Evolutionary conservation across 2,329 filamentous ascomycete species (phyloP).

Genomic region (Colletotrichum coccodes): DNA sequence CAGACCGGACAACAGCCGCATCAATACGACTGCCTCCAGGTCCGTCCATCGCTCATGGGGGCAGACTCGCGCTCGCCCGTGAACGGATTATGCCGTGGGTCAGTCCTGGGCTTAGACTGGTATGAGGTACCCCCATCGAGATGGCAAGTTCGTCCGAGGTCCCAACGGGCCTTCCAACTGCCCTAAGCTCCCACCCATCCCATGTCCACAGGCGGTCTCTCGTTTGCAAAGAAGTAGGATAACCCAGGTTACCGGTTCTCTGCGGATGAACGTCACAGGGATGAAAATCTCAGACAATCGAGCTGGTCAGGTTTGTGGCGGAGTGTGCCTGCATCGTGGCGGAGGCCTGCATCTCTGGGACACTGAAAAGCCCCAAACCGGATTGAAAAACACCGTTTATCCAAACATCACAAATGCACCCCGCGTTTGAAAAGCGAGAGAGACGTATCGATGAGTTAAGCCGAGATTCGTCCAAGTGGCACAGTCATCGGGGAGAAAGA

Average conservation of each 20-base stretch:
- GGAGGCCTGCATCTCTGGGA: not conserved
- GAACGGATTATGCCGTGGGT: not conserved
- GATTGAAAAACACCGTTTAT: not conserved
- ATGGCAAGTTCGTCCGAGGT: conserved; percentile 24
- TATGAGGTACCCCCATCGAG: not conserved
- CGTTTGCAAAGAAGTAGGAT: not conserved
- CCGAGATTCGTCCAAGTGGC: not conserved
- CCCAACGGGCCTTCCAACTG: conserved; percentile 1
- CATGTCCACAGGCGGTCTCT: not conserved
- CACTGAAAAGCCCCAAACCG: conserved; percentile 22
- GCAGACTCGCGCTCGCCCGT: not conserved
- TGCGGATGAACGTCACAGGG: not conserved
- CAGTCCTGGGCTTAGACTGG: not conserved
- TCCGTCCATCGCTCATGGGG: not conserved
- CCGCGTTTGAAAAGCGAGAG: conserved; percentile 17
- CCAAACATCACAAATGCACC: conserved; percentile 14
- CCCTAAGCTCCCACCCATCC: conserved; percentile 23
- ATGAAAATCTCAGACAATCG: not conserved
- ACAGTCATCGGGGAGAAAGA: not conserved
- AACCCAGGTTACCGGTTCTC: not conserved
- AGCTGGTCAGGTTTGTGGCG: conserved; percentile 10
- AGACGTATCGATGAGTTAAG: not conserved
- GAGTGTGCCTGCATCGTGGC: conserved; percentile 14
- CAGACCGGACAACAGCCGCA: not conserved
- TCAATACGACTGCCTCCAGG: not conserved